These are phyloP conservation scores for Tanacetum coccineum DNA, from an alignment of 129 eudicot genomes.

Conservation along the genomic window DNA sequence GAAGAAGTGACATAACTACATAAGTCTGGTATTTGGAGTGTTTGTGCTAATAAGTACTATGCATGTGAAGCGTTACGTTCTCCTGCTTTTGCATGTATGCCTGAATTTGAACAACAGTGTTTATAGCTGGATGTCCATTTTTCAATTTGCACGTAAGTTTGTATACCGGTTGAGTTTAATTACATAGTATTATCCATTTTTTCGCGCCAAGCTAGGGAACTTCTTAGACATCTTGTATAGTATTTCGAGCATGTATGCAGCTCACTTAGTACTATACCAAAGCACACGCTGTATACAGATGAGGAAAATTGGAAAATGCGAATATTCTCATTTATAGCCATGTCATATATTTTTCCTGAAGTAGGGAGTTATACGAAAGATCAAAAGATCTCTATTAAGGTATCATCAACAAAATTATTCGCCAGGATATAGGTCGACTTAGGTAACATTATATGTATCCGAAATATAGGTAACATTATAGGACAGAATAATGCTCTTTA, in stretches of 20 bases:
- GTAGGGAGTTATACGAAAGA: not conserved
- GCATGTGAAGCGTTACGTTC: not conserved
- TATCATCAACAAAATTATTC: not conserved
- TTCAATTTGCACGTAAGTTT: not conserved
- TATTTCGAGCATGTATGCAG: not conserved
- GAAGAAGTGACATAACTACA: not conserved
- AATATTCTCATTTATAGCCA: not conserved
- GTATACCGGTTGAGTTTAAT: not conserved
- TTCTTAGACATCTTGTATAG: not conserved
- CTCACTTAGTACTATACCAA: not conserved
- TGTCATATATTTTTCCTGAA: not conserved
- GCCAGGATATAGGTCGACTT: conserved; percentile 7
- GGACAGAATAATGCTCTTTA: not conserved
- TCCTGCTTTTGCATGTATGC: conserved; percentile 18
- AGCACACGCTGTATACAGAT: conserved; percentile 4
- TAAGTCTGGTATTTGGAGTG: not conserved
- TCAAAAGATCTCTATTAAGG: not conserved
- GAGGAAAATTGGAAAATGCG: not conserved
- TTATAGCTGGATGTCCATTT: not conserved
- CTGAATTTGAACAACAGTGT: not conserved
- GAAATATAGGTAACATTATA: not conserved
- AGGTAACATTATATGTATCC: not conserved
- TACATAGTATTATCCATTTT: not conserved
- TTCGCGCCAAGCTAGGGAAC: not conserved
- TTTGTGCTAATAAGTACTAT: conserved; percentile 1